These are phyloP conservation scores for Phytophthora lateralis DNA, from an alignment of 352 stramenopile species.

Conservation along the genomic window DNA sequence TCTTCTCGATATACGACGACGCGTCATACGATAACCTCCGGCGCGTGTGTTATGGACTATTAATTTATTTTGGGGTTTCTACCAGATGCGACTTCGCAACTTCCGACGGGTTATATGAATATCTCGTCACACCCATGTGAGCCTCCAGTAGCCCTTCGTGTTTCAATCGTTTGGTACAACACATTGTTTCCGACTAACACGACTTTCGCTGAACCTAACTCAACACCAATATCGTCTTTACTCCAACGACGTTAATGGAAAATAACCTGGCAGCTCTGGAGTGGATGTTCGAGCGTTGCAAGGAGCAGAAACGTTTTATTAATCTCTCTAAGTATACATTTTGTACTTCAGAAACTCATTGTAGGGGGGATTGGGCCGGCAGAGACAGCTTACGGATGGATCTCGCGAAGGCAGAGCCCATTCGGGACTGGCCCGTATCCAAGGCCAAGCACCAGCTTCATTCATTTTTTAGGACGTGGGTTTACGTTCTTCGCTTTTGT, in stretches of 20 bases:
- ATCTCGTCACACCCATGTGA: too few species aligned
- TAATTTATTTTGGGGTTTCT: too few species aligned
- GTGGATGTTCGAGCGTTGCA: constrained; percentile 2
- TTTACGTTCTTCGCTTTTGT: constrained; percentile 15
- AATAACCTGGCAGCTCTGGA: constrained; percentile 3
- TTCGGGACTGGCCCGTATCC: constrained; percentile 3
- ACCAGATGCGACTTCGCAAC: too few species aligned
- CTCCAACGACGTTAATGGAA: not conserved
- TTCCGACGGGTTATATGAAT: too few species aligned
- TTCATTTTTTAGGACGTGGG: constrained; percentile 10
- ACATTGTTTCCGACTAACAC: not conserved
- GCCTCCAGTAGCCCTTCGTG: too few species aligned
- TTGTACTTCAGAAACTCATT: constrained; percentile 9
- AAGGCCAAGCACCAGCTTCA: constrained; percentile 8
- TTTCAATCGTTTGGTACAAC: too few species aligned
- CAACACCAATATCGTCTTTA: constrained; percentile 9
- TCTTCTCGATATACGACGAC: too few species aligned
- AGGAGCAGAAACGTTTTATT: constrained; percentile 1
- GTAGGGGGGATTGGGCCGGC: not conserved
- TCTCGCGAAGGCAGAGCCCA: not conserved
- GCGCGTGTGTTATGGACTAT: too few species aligned
- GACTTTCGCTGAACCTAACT: constrained; percentile 1
- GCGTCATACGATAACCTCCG: too few species aligned
- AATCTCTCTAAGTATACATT: constrained; percentile 20
- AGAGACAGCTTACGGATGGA: constrained; percentile 12